These are phyloP conservation scores for Adenanthera pavonina DNA, from an alignment of 306 rosid genomes.

Conservation along the genomic window DNA sequence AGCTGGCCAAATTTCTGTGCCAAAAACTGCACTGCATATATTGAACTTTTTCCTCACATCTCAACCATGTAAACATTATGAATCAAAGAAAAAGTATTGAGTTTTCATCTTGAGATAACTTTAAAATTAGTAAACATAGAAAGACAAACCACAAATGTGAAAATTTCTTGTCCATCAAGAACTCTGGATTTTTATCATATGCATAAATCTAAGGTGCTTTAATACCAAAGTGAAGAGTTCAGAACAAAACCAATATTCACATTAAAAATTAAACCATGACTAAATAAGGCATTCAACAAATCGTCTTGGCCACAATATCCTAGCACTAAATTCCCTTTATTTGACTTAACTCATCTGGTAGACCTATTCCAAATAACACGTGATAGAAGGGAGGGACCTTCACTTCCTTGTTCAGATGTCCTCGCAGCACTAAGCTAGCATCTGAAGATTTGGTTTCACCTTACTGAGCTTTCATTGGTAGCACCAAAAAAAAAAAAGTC, in stretches of 20 bases:
- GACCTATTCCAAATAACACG: neutral
- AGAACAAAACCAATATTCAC: conserved; percentile 32
- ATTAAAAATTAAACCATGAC: conserved; percentile 13
- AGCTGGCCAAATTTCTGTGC: conserved; percentile 98
- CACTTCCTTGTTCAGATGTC: neutral
- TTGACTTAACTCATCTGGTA: neutral
- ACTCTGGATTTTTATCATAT: conserved; percentile 14
- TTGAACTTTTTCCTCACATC: conserved; percentile 48
- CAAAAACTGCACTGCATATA: conserved; percentile 92
- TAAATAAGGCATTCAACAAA: conserved; percentile 28
- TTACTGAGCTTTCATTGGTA: neutral
- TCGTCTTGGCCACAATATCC: conserved; percentile 19
- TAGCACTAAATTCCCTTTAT: conserved; percentile 10
- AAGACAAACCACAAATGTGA: conserved; percentile 10
- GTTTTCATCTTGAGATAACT: conserved; percentile 15
- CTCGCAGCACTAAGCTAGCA: neutral
- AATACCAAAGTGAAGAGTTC: neutral
- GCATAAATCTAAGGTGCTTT: conserved; percentile 8
- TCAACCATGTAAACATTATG: conserved; percentile 28
- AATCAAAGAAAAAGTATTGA: neutral
- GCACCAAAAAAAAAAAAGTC: neutral
- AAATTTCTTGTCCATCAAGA: conserved; percentile 9
- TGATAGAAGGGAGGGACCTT: neutral
- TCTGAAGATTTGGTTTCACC: neutral
- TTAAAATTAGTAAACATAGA: conserved; percentile 1